Evolutionary conservation across 2,329 filamentous ascomycete genomes (phyloP).

Genomic region (Fusarium caatingaense): DNA sequence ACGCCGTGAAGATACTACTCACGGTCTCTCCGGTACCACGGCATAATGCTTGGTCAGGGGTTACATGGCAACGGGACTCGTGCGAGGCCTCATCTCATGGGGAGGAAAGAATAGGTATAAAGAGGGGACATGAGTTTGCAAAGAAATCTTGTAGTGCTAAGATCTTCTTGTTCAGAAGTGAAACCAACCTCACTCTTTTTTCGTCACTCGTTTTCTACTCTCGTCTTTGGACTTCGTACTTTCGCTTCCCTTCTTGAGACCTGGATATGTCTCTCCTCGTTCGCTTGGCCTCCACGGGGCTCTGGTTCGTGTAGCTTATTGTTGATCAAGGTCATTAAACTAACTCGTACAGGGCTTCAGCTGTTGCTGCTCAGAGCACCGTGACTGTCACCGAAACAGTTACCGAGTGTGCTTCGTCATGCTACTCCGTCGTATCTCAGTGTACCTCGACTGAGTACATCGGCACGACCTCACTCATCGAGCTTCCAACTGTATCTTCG

Average conservation of each 20-base stretch:
- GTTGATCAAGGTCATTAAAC: background rate
- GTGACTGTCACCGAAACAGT: conserved; percentile 50
- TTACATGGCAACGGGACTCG: conserved; percentile 25
- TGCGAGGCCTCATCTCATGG: conserved; percentile 31
- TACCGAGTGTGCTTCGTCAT: conserved; percentile 46
- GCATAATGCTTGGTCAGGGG: conserved; percentile 32
- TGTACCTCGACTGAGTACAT: conserved; percentile 36
- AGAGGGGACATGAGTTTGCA: conserved; percentile 32
- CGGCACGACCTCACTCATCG: conserved; percentile 17
- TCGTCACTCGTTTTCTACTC: conserved; percentile 43
- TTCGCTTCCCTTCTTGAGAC: conserved; percentile 23
- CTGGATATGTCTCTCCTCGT: conserved; percentile 41
- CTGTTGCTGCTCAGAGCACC: conserved; percentile 44
- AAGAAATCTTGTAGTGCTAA: conserved; percentile 7
- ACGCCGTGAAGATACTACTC: background rate
- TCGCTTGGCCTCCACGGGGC: conserved; percentile 45
- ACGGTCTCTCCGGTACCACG: conserved; percentile 35
- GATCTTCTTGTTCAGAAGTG: conserved; percentile 22
- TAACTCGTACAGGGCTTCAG: conserved; percentile 36
- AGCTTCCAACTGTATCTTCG: conserved; percentile 21
- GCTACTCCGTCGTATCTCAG: conserved; percentile 39
- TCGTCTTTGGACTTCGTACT: background rate
- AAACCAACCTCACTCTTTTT: conserved; percentile 32
- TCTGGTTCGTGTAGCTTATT: conserved; percentile 41
- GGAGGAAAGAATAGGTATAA: conserved; percentile 37